phyloP scores from a whole-genome alignment of 352 stramenopile genomes.

The Phytophthora tentaculata region DNA sequence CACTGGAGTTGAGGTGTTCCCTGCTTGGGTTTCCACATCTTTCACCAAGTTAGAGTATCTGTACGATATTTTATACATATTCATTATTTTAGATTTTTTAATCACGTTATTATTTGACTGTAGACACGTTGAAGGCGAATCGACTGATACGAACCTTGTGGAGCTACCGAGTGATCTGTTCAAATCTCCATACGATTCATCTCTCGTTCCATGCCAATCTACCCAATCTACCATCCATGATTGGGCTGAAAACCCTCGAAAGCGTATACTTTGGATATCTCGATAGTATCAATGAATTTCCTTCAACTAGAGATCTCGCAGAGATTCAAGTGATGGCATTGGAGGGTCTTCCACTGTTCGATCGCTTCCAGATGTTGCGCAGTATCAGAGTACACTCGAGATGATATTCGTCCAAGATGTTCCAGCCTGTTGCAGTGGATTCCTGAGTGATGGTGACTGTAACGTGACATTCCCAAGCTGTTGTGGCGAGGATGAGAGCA shows the following conservation, averaged over 20 bases:
- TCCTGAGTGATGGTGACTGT: constrained; percentile 25
- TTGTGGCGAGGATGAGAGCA: constrained; percentile 5
- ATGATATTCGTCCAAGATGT: constrained; percentile 30
- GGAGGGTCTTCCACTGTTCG: constrained; percentile 18
- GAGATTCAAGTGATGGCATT: constrained; percentile 27
- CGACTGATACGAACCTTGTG: constrained; percentile 17
- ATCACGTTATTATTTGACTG: neutral
- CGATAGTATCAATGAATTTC: constrained; percentile 13
- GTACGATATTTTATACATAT: constrained; percentile 17
- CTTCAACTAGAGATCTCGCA: constrained; percentile 11
- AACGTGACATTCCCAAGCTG: constrained; percentile 38
- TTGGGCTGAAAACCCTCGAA: constrained; percentile 21
- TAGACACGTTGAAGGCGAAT: constrained; percentile 37
- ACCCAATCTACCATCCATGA: constrained; percentile 17
- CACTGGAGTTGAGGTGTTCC: constrained; percentile 32
- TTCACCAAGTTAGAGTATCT: constrained; percentile 44
- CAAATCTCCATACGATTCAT: constrained; percentile 29
- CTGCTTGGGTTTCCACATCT: constrained; percentile 20
- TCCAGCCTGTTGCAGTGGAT: constrained; percentile 33
- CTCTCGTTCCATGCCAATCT: constrained; percentile 27
- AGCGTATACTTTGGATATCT: constrained; percentile 35
- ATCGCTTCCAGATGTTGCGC: constrained; percentile 26
- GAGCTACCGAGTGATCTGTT: constrained; percentile 34
- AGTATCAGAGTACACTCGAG: constrained; percentile 20
- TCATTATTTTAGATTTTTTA: neutral